These are phyloP conservation scores for Saussurea involucrata DNA, from an alignment of 129 eudicot species.

Conservation along the genomic window DNA sequence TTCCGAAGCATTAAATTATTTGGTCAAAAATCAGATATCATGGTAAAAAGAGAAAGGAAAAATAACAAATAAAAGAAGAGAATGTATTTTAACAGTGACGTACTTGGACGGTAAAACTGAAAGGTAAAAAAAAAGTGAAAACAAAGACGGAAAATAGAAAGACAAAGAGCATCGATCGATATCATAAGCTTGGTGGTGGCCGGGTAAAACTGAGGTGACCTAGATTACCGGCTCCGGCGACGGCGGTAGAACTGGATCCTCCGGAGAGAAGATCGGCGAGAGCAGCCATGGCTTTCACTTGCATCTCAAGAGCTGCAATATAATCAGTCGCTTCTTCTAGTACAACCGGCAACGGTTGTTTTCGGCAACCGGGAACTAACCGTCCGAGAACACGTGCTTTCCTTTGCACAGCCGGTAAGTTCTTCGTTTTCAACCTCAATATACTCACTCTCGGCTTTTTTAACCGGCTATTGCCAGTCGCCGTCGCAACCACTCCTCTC, in stretches of 20 bases:
- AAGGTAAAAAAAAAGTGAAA: not conserved
- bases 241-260: constrained; percentile 40
- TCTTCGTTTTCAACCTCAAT: constrained; percentile 52
- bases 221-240: constrained; percentile 24
- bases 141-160: constrained; percentile 10
- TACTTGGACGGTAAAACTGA: constrained; percentile 7
- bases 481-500: constrained; percentile 37
- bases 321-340: constrained; percentile 85
- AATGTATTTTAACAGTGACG: constrained; percentile 29
- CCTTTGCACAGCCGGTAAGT: constrained; percentile 64
- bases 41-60: not conserved
- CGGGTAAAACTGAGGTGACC: constrained; percentile 29
- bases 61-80: constrained; percentile 21
- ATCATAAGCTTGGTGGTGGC: constrained; percentile 28
- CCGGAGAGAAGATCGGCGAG: constrained; percentile 55
- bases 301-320: constrained; percentile 93
- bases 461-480: constrained; percentile 40
- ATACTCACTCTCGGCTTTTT: constrained; percentile 63
- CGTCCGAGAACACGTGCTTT: constrained; percentile 67
- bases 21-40: not conserved
- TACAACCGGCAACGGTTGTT: constrained; percentile 77
- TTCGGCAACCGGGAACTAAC: constrained; percentile 90
- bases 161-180: not conserved
- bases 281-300: constrained; percentile 73
- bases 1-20: not conserved